Conservation (phyloP, 352 stramenopile species). For the Phytophthora kernoviae region DNA sequence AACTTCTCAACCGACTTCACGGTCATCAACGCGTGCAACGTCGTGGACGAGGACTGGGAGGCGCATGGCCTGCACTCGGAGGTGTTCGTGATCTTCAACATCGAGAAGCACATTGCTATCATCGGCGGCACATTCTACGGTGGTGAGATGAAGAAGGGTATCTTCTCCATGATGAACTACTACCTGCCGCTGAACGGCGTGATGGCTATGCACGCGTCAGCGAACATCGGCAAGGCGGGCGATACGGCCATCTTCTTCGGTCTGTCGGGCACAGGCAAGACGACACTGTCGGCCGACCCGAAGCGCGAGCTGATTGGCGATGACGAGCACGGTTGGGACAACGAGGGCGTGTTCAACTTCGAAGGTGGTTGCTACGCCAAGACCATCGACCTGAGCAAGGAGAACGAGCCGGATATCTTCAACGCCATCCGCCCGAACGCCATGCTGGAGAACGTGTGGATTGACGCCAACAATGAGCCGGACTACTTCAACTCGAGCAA, state of each 20-base stretch:
- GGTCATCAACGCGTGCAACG: conserved; percentile 97
- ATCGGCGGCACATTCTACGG: conserved; percentile 97
- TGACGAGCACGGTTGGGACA: conserved; percentile 97
- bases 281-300: conserved; percentile 91
- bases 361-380: conserved; percentile 99
- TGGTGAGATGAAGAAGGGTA: conserved; percentile 99
- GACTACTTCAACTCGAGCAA: conserved; percentile 97
- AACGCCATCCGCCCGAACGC: conserved; percentile 96
- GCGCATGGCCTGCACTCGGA: conserved; percentile 94
- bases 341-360: conserved; percentile 99
- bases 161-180: conserved; percentile 99
- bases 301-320: conserved; percentile 81
- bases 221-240: conserved; percentile 96
- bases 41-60: conserved; percentile 95
- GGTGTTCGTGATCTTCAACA: conserved; percentile 97
- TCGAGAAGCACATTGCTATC: conserved; percentile 95
- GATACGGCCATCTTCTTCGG: conserved; percentile 99
- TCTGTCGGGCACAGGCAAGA: conserved; percentile 92
- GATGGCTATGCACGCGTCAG: conserved; percentile 98
- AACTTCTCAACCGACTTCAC: conserved; percentile 97
- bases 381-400: conserved; percentile 95
- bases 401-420: conserved; percentile 98
- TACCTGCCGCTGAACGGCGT: conserved; percentile 95
- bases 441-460: conserved; percentile 96
- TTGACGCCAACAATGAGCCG: conserved; percentile 80